Base-by-base conservation (phyloP, 1,284 basidiomycete species). In the Rhodotorula sp. region DNA sequence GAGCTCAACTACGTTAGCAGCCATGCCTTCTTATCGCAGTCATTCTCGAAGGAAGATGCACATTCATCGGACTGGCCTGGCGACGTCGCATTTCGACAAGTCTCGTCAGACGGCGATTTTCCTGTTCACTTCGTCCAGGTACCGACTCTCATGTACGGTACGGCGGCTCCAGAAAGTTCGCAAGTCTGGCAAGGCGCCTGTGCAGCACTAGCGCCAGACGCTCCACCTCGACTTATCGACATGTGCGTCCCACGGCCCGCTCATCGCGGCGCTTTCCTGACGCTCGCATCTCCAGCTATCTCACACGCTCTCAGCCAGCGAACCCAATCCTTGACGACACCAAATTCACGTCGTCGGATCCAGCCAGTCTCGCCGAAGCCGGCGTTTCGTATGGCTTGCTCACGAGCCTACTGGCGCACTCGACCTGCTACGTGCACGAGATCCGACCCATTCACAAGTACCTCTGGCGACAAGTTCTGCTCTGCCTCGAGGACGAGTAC, bases 401-500 rank as follows among this genome's bases (percentile, higher is more conserved):
- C 13, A 46, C 49, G 17, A 53, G 56, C 13, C n/a, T 65, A 1
- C 39, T 65, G 6, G 63, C 63, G 8, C 64, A 66, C 32, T 59
- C 64, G 39, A 66, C 64, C 7, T 59, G 29, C 30, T 66, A 71
- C 32, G 30, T 32, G 55, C 70, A 77, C 49, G 72, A 65, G 30
- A 55, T 79, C 6, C 72, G 74, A 4, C 70, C 70, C 0, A 67
- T 76, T 7, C 78, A 78, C 76, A 11, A 55, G 44, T 27, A 29
- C 30, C 32, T 59, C 1, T 66, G 64, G 64, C 47, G 48, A 3
- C 49, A 59, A 30, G 58, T 59, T 7, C 44, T 66, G 8, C 57
- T 57, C 20, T 74, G 73, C 0, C 70, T 81, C 10, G 80, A 81
- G 34, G 78, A 79, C 59, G 80, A 80, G 66, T 81, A 76, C 56